phyloP scores from a whole-genome alignment of 2,329 filamentous ascomycete genomes.

The Colletotrichum eremochloae region DNA sequence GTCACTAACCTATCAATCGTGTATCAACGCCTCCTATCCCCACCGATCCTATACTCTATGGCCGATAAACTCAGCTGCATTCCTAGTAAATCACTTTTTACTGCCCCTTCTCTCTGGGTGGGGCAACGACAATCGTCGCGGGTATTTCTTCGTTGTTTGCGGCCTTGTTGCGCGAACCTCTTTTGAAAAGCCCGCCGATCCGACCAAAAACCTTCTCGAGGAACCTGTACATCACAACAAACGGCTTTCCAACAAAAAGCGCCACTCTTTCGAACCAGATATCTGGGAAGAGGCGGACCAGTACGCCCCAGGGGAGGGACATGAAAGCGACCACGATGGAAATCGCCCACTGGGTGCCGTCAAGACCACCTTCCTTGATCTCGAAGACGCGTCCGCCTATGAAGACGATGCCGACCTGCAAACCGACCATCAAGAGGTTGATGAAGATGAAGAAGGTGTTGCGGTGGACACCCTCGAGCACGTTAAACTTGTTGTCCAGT shows the following conservation, averaged over 20 bases:
- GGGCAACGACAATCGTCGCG: slow-evolving; percentile 19
- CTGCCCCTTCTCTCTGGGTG: slow-evolving; percentile 14
- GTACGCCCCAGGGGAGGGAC: slow-evolving; percentile 63
- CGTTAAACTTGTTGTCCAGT: slow-evolving; percentile 73
- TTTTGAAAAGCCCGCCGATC: slow-evolving; percentile 29
- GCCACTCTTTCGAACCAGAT: slow-evolving; percentile 40
- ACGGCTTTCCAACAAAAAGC: slow-evolving; percentile 30
- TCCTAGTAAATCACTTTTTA: background rate
- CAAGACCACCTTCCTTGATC: slow-evolving; percentile 47
- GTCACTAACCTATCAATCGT: background rate
- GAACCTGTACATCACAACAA: slow-evolving; percentile 10
- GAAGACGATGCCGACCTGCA: slow-evolving; percentile 70
- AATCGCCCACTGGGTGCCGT: slow-evolving; percentile 67
- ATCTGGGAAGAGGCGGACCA: slow-evolving; percentile 65
- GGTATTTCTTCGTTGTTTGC: slow-evolving; percentile 11
- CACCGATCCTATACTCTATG: too few relatives aligned
- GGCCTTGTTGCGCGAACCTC: slow-evolving; percentile 5
- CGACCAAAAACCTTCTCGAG: slow-evolving; percentile 13
- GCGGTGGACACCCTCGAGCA: slow-evolving; percentile 68
- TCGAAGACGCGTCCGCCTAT: slow-evolving; percentile 67
- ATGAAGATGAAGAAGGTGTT: slow-evolving; percentile 71
- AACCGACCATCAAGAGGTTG: slow-evolving; percentile 68
- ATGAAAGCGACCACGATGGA: slow-evolving; percentile 61
- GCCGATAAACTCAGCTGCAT: background rate
- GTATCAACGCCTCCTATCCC: background rate